Evolutionary conservation across 176 grass and related monocot species (phyloP), one percentile per base, ranked within the genome.

Genomic region (Ananas comosus): DNA sequence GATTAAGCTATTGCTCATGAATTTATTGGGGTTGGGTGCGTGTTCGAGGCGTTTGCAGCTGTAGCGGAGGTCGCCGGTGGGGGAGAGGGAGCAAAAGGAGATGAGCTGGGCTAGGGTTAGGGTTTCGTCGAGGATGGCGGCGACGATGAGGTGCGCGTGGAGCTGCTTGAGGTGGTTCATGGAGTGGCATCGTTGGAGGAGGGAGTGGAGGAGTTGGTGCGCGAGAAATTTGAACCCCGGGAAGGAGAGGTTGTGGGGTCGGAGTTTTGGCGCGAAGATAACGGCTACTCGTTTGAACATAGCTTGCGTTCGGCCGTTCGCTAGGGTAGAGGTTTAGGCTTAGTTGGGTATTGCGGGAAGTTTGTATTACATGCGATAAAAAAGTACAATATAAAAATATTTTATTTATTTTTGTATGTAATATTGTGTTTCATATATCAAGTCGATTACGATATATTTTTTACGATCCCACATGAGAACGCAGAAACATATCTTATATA

Each of bases 41-140:
- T 50, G 19, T 68, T 87, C 85, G 72, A 87, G 83, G 67, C 83
- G 2, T 13, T 13, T 1, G 10, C 28, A 59, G 19, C 67, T 80
- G 13, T 79, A 13, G 13, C 49, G 12, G 50, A 82, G 52, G 23
- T 51, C 51, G 0, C 2, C 53, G 0, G 0, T 17, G 0, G 5
- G 3, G 17, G 76, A 27, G 3, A 69, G 49, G 3, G 68, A 67
- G 64, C 80, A 83, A 17, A 80, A 72, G 23, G 72, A 67, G 29
- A 82, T 9, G 10, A 87, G 72, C 25, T 82, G 72, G 12, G 76
- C 19, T 9, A 68, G 53, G 54, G 23, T 59, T 59, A 59, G 56
- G 56, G 56, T 59, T 18, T 59, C n/a, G 8, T 10, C 12, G 49
- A 11, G 13, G 7, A 42, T 12, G 0, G 68, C 76, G 13, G 21